Conservation (phyloP, 208 protist species). For the Acanthamoeba sp. region DNA sequence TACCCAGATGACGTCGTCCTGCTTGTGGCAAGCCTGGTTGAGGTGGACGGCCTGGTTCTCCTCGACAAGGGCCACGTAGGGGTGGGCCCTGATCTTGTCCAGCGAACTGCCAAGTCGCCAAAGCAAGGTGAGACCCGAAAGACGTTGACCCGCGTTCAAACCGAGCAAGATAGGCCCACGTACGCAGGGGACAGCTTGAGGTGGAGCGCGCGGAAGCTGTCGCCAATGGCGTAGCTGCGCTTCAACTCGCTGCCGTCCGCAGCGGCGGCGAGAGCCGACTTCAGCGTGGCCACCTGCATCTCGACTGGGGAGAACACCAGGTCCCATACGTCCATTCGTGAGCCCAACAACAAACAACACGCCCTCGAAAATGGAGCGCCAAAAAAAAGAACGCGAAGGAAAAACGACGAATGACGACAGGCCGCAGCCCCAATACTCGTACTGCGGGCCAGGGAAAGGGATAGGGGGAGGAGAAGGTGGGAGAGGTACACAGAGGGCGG, state of each 20-base stretch:
- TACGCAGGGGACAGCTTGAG: conserved; percentile 8
- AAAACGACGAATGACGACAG: too few relatives aligned
- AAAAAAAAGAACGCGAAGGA: conserved; percentile 1
- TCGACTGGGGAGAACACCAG: too few relatives aligned
- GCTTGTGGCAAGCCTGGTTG: conserved; percentile 15
- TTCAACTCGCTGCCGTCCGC: conserved; percentile 16
- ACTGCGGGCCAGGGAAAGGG: too few relatives aligned
- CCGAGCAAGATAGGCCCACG: neutral
- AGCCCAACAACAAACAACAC: too few relatives aligned
- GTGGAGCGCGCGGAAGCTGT: conserved; percentile 16
- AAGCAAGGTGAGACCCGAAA: too few relatives aligned
- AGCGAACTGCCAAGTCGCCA: too few relatives aligned
- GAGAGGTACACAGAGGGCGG: neutral
- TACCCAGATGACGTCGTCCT: conserved; percentile 75
- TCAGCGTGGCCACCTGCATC: neutral
- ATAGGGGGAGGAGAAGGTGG: neutral
- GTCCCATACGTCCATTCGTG: too few relatives aligned
- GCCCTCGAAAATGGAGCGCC: too few relatives aligned
- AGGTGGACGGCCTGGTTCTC: conserved; percentile 47
- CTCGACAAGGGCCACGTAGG: conserved; percentile 9
- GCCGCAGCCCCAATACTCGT: too few relatives aligned
- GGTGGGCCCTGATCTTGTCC: conserved; percentile 21
- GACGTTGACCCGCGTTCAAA: too few relatives aligned
- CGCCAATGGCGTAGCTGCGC: neutral
- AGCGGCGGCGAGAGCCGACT: neutral